Base-by-base conservation (phyloP, 2,329 filamentous ascomycete species). In the Parafenestella ontariensis region DNA sequence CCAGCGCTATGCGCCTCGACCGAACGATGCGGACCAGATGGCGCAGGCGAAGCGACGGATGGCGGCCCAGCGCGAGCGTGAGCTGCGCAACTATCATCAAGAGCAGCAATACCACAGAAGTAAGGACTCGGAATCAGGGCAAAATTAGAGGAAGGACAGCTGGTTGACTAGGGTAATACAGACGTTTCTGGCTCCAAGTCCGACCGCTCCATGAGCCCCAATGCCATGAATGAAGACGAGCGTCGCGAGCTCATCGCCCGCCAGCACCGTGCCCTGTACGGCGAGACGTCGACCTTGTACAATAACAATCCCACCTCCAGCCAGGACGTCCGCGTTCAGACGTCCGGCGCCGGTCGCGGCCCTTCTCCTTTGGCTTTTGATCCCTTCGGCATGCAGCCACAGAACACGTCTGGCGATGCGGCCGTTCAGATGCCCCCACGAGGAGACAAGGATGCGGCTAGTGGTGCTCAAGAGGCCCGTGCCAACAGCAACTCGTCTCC, bases 71-170 rank as follows among this genome's bases (percentile, higher is more conserved):
- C 91, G 95, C 80, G 95, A 99, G 85, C 91, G 94, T 80, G 95
- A 99, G 83, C 89, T 99, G 79, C 92, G 95, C 80, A 99, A 98
- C 82, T 96, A 98, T 82, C 95, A 99, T 82, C 96, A 97, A 82
- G 95, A 99, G 87, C 95, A 99, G 87, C 95, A 99, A 87, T 98
- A 96, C 82, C 96, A 98, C 85, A 89, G 94, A 91, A 97, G 95
- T 98, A 91, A 87, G 90, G 87, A 87, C 79, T 85, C 87, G 86
- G 85, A 83, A 85, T 86, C 84, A 85, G 86, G 89, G 88, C 85
- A 85, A 82, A 76, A 81, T 79, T 81, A 76, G 72, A 69, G 64
- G 66, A 66, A 72, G 69, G 68, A 69, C 63, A 67, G 68, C 60
- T 73, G 69, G 73, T 76, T 78, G 73, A 77, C 74, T 81, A 87